These are phyloP conservation scores for Arthrobotrys megalospora DNA, from an alignment of 2,329 filamentous ascomycete species.

Conservation along the genomic window DNA sequence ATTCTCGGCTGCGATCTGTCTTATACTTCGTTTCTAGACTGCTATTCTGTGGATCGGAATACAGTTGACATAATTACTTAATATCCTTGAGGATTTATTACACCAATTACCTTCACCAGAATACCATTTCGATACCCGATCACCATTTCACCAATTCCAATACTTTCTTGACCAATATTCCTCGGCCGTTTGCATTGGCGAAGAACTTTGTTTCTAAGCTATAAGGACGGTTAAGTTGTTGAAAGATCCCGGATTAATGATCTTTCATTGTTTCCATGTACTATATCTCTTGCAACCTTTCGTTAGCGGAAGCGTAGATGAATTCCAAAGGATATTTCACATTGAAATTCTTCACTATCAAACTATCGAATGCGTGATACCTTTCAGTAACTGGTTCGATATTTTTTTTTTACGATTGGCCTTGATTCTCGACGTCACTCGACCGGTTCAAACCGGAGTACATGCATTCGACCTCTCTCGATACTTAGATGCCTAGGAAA, in stretches of 20 bases:
- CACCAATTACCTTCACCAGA: neutral
- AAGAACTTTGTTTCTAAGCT: slow-evolving; percentile 7
- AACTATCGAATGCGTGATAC: neutral
- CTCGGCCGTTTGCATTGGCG: neutral
- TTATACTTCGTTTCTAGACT: slow-evolving; percentile 9
- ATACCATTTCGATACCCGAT: slow-evolving; percentile 8
- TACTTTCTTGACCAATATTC: neutral
- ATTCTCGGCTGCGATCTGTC: neutral
- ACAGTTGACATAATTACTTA: neutral
- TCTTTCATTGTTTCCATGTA: neutral
- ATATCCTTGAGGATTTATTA: neutral
- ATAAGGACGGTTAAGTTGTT: neutral
- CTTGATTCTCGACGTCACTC: neutral
- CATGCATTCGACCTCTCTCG: neutral
- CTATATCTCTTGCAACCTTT: neutral
- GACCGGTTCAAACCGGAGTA: neutral
- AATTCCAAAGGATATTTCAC: slow-evolving; percentile 1
- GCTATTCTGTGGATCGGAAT: slow-evolving; percentile 15
- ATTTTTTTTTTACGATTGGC: too few relatives aligned
- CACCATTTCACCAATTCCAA: neutral
- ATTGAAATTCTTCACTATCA: too few relatives aligned
- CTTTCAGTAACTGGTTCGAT: too few relatives aligned
- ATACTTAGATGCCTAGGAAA: too few relatives aligned
- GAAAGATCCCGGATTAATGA: too few relatives aligned
- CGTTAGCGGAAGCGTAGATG: neutral